Base-by-base conservation (phyloP, 169 alveolate species). In the Cryptosporidium canis region DNA sequence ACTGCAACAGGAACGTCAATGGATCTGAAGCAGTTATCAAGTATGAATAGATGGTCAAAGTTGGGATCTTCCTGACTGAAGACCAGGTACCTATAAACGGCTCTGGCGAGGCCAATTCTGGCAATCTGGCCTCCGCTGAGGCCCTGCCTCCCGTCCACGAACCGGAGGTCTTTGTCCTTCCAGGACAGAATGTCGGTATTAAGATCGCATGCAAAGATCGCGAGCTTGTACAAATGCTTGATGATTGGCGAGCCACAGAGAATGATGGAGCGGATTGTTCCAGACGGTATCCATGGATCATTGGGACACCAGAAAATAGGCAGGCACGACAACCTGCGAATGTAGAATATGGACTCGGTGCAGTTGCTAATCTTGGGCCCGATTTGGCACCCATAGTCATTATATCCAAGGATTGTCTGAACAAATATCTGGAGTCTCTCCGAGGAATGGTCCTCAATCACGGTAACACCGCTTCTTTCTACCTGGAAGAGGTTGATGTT, bases 261-360 rank as follows among this genome's bases (percentile, higher is more conserved):
- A 21, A 77, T 77, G 4, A 77, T 77, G 12, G 87, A 77, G 39
- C 64, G 14, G 21, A 77, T 77, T 8, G 87, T 77, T 27, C 87
- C 87, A n/a, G 77, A 77, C 12, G 87, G 87, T 39, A 77, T 77
- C 87, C 87, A 77, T 37, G 87, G 87, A 12, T 77, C 87, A 61
- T 61, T 55, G 11, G 87, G 39, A 43, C 87, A 77, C 87, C 87
- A 77, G 66, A 77, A 61, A 16, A 77, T 61, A 31, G 84, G 84
- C 14, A 70, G 29, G 14, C 51, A 37, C 16, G 66, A 48, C 29
- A 47, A 27, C 31, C 64, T 47, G 16, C 51, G 16, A 33, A 70
- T 70, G 12, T 70, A 70, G 21, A 70, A 70, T 12, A 70, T 70
- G 9, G 87, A 77, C 0, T 55, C 72, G n/a, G 33, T 58, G 27